Conservation (phyloP, 2,329 filamentous ascomycete species). For the Hypoxylon rubiginosum region DNA sequence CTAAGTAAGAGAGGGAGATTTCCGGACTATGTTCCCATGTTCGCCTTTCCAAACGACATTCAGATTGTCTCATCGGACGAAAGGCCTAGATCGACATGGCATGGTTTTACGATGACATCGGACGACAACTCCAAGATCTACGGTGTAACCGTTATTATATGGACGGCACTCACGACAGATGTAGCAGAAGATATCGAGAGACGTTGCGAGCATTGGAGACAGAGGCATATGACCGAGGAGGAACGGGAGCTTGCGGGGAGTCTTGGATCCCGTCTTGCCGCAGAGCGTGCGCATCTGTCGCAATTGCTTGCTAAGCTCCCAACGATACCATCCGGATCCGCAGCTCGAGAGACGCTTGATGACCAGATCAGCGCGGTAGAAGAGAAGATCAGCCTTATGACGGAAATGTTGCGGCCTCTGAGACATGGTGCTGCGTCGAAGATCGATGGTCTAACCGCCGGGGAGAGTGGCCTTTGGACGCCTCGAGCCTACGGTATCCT, state of each 20-base stretch:
- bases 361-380: constrained; percentile 96
- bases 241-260: constrained; percentile 94
- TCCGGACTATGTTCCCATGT: constrained; percentile 99
- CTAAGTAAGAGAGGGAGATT: constrained; percentile 84
- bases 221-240: constrained; percentile 87
- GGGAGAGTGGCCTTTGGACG: constrained; percentile 96
- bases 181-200: constrained; percentile 87
- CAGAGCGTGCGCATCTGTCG: constrained; percentile 90
- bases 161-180: constrained; percentile 86
- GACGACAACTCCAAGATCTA: constrained; percentile 93
- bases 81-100: constrained; percentile 95
- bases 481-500: constrained; percentile 94
- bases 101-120: constrained; percentile 98
- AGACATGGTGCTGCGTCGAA: constrained; percentile 95
- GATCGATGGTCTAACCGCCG: constrained; percentile 95
- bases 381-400: constrained; percentile 97
- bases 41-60: constrained; percentile 98
- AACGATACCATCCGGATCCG: constrained; percentile 81
- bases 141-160: constrained; percentile 90
- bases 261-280: constrained; percentile 86
- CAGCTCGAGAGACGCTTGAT: constrained; percentile 85
- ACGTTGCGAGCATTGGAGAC: constrained; percentile 87
- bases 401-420: constrained; percentile 91
- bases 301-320: constrained; percentile 87
- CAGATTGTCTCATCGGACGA: constrained; percentile 96